phyloP scores from a whole-genome alignment of 2,329 filamentous ascomycete genomes.

The Diaporthe sp. region DNA sequence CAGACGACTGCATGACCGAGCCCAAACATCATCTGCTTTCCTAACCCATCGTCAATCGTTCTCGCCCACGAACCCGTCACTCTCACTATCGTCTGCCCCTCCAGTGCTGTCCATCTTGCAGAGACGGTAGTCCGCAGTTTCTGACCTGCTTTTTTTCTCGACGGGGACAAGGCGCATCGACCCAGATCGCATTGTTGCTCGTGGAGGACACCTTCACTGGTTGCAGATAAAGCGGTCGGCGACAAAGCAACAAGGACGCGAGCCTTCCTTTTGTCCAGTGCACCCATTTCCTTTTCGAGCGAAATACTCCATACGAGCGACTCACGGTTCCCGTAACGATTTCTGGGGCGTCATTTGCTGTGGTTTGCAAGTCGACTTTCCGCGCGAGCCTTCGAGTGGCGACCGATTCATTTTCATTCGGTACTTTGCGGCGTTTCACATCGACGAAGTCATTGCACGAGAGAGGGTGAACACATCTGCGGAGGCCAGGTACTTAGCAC shows the following conservation, averaged over 20 bases:
- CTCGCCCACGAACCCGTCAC: conserved; percentile 30
- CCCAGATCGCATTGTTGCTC: conserved; percentile 36
- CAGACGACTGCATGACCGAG: not conserved
- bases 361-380: not conserved
- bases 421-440: not conserved
- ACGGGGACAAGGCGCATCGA: conserved; percentile 36
- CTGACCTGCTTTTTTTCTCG: conserved; percentile 40
- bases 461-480: not conserved
- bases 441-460: not conserved
- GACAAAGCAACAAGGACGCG: conserved; percentile 41
- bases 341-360: not conserved
- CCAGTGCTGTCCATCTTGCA: conserved; percentile 15
- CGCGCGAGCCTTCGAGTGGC: not conserved
- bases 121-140: conserved; percentile 38
- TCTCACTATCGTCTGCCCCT: conserved; percentile 27
- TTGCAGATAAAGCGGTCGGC: conserved; percentile 40
- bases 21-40: conserved; percentile 22
- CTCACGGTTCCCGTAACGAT: not conserved
- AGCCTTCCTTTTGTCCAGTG: not conserved
- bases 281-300: not conserved
- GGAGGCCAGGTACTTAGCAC: not conserved
- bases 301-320: not conserved
- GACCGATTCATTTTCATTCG: not conserved
- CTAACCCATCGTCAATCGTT: conserved; percentile 37
- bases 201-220: conserved; percentile 41